These are phyloP conservation scores for Alternaria sp. DNA, from an alignment of 2,329 filamentous ascomycete species.

Conservation along the genomic window DNA sequence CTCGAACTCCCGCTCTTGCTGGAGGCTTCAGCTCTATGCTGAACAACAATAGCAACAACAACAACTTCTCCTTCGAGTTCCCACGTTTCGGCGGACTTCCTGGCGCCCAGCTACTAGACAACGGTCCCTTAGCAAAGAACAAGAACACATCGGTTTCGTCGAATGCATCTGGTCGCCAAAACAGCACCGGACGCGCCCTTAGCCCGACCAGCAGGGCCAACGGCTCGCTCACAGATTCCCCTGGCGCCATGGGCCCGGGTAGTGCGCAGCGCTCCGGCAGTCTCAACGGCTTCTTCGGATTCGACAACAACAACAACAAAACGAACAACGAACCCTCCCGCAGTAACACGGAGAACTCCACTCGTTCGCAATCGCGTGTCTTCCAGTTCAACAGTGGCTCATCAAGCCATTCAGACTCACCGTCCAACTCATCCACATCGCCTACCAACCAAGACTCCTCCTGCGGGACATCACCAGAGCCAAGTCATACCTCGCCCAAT, in stretches of 20 bases:
- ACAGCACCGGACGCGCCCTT: constrained; percentile 42
- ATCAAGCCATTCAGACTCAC: constrained; percentile 56
- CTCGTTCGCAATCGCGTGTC: constrained; percentile 51
- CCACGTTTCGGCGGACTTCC: constrained; percentile 86
- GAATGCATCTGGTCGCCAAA: constrained; percentile 35
- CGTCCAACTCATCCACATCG: constrained; percentile 59
- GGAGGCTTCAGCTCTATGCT: constrained; percentile 55
- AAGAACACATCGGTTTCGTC: constrained; percentile 35
- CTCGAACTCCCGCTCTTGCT: constrained; percentile 55
- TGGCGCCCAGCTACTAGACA: constrained; percentile 59
- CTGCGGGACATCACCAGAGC: constrained; percentile 80
- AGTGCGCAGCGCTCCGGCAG: constrained; percentile 47
- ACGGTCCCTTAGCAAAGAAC: constrained; percentile 48
- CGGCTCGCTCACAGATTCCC: constrained; percentile 33
- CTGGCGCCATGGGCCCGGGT: constrained; percentile 35
- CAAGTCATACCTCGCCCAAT: constrained; percentile 74
- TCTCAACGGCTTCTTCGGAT: constrained; percentile 32
- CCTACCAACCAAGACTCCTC: constrained; percentile 60
- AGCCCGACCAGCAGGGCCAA: constrained; percentile 46
- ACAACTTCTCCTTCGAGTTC: constrained; percentile 94
- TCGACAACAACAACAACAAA: constrained; percentile 20
- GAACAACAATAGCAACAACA: constrained; percentile 67
- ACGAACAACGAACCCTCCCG: constrained; percentile 19
- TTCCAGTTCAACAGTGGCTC: constrained; percentile 60
- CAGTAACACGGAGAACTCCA: constrained; percentile 52